Base-by-base conservation (phyloP, 1,284 basidiomycete species). In the Apiotrichum akiyoshidainum region DNA sequence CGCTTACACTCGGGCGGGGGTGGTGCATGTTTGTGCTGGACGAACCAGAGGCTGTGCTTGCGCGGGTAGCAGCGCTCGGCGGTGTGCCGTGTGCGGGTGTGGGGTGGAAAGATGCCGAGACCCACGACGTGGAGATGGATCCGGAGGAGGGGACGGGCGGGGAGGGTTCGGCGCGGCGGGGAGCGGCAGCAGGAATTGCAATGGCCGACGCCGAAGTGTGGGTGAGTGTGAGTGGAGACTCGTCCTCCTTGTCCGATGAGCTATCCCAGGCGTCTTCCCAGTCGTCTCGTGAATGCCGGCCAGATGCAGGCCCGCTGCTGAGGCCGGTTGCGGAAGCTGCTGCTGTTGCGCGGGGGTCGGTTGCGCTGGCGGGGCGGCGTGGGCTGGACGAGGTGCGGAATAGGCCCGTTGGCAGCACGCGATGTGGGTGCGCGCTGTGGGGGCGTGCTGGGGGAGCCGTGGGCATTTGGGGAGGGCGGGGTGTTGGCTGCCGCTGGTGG, bases 251-350 rank as follows among this genome's bases (percentile, higher is more conserved):
- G 73, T 92, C 90, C 5, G 90, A 92, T 56, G 83, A 83, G 66
- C 87, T 88, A 79, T 93, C 90, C 90, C 91, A 93, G 47, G 86
- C 90, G 73, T 93, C 90, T 66, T 93, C 90, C 57, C 87, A 88
- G 66, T 87, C 86, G 2, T 86, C 86, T 21, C 83, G 47, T n/a
- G 17, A 42, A 16, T 21, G 22, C 31, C 57, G 56, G 21, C 33
- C 39, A 1, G 40, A 41, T 2, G 44, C n/a, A 2, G 49, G 49
- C 13, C 49, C 44, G 3, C 19, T 19, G 7, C 26, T 7, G 26
- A 31, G 26, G 26, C 26, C 37, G 37, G 12, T 37, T 16, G 37
- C 37, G 37, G 12, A 11, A 2, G 14, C 37, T 16, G 12, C 5
- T 5, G 37, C 12, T 2, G 37, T 11, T 10, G 37, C 37, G 37